Evolutionary conservation across 192 early-diverging fungal species (phyloP).

Genomic region (Coemansia sp.): DNA sequence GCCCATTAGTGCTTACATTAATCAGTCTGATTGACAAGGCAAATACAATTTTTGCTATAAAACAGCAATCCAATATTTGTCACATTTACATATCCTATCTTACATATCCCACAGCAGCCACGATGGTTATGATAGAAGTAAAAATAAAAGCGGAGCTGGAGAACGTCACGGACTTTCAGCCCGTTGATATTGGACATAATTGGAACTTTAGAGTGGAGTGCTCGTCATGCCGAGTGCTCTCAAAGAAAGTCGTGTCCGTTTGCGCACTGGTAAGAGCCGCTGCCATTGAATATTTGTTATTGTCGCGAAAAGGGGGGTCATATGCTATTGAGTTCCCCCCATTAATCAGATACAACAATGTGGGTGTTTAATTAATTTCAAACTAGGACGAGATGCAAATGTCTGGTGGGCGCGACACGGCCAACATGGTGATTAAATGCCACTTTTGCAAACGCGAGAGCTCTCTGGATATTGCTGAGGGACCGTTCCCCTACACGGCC

Average conservation of each 20-base stretch:
- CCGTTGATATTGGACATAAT: slow-evolving; percentile 62
- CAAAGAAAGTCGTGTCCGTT: slow-evolving; percentile 7
- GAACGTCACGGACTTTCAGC: slow-evolving; percentile 76
- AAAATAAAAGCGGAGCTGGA: slow-evolving; percentile 71
- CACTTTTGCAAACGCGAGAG: slow-evolving; percentile 84
- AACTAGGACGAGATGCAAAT: slow-evolving; percentile 62
- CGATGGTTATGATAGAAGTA: slow-evolving; percentile 4
- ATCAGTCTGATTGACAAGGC: no score
- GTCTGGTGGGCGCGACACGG: slow-evolving; percentile 72
- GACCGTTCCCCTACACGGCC: slow-evolving; percentile 26
- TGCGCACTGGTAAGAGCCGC: background rate
- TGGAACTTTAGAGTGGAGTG: slow-evolving; percentile 23
- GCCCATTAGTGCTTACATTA: no score
- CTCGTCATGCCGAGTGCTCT: background rate
- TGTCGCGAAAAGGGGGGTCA: background rate
- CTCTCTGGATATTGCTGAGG: slow-evolving; percentile 56
- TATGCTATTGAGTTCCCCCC: background rate
- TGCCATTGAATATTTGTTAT: background rate
- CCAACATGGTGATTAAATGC: slow-evolving; percentile 89
- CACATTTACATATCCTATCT: no score
- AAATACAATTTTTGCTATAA: no score
- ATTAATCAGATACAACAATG: background rate
- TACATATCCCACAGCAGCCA: no score
- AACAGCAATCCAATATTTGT: no score
- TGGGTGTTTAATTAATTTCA: background rate